Base-by-base conservation (phyloP, 1,284 basidiomycete genomes). In the Golubevia sp. region DNA sequence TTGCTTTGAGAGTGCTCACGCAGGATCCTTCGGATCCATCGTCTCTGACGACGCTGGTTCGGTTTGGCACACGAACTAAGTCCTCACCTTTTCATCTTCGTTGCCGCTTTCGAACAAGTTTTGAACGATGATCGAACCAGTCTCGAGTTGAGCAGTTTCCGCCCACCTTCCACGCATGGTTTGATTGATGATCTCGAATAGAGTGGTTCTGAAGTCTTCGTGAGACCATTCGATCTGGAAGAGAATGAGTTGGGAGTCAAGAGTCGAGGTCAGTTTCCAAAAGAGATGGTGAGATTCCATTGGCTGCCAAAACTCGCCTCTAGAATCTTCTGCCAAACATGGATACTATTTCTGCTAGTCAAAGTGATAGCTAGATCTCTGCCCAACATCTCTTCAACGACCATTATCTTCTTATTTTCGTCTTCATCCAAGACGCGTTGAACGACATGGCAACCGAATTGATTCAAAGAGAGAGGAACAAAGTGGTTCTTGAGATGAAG, bases 381-480 rank as follows among this genome's bases (percentile, higher is more conserved):
- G 2, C 44, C 52, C 34, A 83, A 66, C 49, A 83, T 56, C 62
- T 81, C 79, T 24, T 75, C 55, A 3, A 72, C 58, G 11, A 79
- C 74, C 0, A 50, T 51, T 1, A 55, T 54, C 8, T 67, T 63
- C 18, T 71, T 24, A 6, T 20, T 26, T 34, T 74, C 72, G 8
- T 60, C 68, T 18, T 66, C 68, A 25, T 74, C 73, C 2, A 83
- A 61, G 8, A 65, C 62, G 21, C 66, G 62, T 59, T 74, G 76
- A 23, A 82, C 70, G 1, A 83, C 77, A 38, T 80, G 74, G 21
- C 74, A 73, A 21, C 79, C 79, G 48, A 70, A 74, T 20, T 76
- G 76, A 23, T 71, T 75, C 34, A 77, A 62, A 23, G 74, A 55
- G 24, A 83, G 68, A 15, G 67, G 56, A 13, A 72, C 74, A 52